Evolutionary conservation across 805 yeast genomes (phyloP).

Genomic region (Blastobotrys chiropterorum): DNA sequence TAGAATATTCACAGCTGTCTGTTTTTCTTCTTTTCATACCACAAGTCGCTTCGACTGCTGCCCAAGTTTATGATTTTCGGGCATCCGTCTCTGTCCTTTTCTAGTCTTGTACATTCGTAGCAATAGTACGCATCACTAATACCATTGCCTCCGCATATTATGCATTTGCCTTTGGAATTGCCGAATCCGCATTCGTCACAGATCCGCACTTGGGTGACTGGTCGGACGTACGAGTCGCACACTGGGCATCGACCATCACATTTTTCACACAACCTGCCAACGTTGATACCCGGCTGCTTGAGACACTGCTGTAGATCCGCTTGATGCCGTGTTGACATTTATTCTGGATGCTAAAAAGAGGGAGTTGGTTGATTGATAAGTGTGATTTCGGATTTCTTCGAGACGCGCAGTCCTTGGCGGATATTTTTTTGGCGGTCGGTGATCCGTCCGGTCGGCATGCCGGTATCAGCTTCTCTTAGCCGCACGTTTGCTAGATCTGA

Average conservation of each 20-base stretch:
- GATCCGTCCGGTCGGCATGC: too few relatives aligned
- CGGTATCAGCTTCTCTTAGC: too few relatives aligned
- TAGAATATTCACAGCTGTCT: too few relatives aligned
- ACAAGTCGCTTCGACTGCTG: constrained; percentile 60
- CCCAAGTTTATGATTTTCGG: constrained; percentile 81
- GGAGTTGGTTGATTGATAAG: too few relatives aligned
- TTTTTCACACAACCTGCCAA: constrained; percentile 69
- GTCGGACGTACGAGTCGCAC: constrained; percentile 80
- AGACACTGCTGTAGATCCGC: constrained; percentile 76
- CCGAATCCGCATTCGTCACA: constrained; percentile 87
- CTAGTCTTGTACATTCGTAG: constrained; percentile 71
- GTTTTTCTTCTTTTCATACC: constrained; percentile 42
- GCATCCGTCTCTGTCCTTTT: constrained; percentile 87
- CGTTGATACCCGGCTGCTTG: constrained; percentile 71
- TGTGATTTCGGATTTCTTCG: too few relatives aligned
- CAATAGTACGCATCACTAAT: constrained; percentile 75
- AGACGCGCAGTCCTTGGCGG: too few relatives aligned
- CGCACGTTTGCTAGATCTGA: too few relatives aligned
- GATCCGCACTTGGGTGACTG: constrained; percentile 57
- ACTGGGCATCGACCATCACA: constrained; percentile 91
- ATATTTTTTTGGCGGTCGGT: too few relatives aligned
- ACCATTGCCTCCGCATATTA: constrained; percentile 69
- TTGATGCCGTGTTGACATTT: constrained; percentile 79
- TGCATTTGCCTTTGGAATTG: constrained; percentile 49
- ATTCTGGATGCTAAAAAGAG: background rate